phyloP scores from a whole-genome alignment of 148 eudicot species.

The Fagopyrum esculentum region DNA sequence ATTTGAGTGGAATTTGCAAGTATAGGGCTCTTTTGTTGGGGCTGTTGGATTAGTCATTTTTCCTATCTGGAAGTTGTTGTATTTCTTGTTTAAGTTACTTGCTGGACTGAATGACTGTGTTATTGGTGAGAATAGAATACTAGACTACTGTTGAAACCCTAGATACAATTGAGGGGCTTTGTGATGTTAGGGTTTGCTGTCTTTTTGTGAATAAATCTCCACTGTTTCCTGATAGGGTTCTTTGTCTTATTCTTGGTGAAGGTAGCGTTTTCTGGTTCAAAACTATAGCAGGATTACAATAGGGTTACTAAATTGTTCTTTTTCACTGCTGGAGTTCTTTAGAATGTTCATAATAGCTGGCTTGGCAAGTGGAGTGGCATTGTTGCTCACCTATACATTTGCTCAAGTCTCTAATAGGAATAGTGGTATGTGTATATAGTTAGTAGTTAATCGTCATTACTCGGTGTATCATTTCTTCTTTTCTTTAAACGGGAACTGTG shows the following conservation, averaged over 20 bases:
- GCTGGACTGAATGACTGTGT: neutral
- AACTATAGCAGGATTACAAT: neutral
- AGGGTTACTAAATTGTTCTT: neutral
- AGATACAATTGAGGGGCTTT: neutral
- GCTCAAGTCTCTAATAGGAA: too few relatives aligned
- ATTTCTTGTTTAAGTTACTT: neutral
- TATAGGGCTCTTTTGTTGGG: neutral
- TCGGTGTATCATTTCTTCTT: neutral
- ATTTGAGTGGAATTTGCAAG: slow-evolving; percentile 1
- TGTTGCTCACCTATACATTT: neutral
- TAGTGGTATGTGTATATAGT: neutral
- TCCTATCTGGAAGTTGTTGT: neutral
- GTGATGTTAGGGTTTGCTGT: neutral
- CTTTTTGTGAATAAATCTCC: neutral
- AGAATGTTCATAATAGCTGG: neutral
- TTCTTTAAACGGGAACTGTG: neutral
- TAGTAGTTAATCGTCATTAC: neutral
- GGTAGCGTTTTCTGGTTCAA: neutral
- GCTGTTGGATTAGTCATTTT: neutral
- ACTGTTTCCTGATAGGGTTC: neutral
- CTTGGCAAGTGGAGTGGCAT: neutral
- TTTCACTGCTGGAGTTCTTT: neutral
- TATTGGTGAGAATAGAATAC: neutral
- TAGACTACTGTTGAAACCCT: neutral
- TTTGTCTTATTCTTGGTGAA: neutral